phyloP scores from a whole-genome alignment of 1,139 yeast genomes.

The Protomyces pachydermus region DNA sequence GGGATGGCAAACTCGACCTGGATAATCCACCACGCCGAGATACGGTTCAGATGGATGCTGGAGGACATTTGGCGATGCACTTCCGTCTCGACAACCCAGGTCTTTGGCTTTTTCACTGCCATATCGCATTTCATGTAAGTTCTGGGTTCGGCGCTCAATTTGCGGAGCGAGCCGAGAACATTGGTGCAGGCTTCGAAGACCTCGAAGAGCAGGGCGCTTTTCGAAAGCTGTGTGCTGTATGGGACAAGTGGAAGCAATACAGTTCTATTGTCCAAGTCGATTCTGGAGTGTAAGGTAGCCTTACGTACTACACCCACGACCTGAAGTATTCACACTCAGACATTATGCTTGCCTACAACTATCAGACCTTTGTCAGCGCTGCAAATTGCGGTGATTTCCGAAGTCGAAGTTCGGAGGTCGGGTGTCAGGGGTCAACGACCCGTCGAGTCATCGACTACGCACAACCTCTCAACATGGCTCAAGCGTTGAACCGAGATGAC shows the following conservation, averaged over 20 bases:
- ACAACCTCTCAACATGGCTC: too few relatives aligned
- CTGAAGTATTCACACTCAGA: too few relatives aligned
- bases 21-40: conserved; percentile 61
- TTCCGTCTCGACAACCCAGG: conserved; percentile 75
- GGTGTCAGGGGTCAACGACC: too few relatives aligned
- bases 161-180: background rate
- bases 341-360: too few relatives aligned
- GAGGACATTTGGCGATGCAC: conserved; percentile 56
- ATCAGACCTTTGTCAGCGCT: too few relatives aligned
- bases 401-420: too few relatives aligned
- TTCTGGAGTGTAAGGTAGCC: background rate
- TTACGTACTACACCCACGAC: too few relatives aligned
- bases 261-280: background rate
- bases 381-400: too few relatives aligned
- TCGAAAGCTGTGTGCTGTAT: background rate
- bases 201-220: background rate
- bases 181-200: background rate
- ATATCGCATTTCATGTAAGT: background rate
- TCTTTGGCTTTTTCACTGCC: conserved; percentile 58
- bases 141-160: background rate
- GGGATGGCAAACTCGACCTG: conserved; percentile 51
- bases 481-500: too few relatives aligned
- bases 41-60: conserved; percentile 56
- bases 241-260: background rate
- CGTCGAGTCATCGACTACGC: too few relatives aligned